These are phyloP conservation scores for Pseudogymnoascus pannorum DNA, from an alignment of 2,329 filamentous ascomycete genomes.

Conservation along the genomic window DNA sequence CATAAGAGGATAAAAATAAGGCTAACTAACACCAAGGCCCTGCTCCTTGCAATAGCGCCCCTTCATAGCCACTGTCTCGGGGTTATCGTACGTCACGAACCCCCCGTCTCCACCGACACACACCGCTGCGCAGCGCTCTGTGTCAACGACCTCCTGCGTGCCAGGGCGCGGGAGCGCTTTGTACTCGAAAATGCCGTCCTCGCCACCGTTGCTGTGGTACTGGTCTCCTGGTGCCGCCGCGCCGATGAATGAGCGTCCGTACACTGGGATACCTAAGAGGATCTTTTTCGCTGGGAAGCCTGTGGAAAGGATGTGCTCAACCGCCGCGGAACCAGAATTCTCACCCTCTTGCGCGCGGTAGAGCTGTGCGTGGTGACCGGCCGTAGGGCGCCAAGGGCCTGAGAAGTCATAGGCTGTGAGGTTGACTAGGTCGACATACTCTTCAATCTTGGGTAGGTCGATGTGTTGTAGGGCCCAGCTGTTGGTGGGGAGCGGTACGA, in stretches of 20 bases:
- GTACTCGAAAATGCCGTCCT: slow-evolving; percentile 69
- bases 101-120: slow-evolving; percentile 68
- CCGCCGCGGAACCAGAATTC: slow-evolving; percentile 57
- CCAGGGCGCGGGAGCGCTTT: slow-evolving; percentile 55
- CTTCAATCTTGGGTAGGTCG: slow-evolving; percentile 53
- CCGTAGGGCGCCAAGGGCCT: slow-evolving; percentile 59
- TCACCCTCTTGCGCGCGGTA: slow-evolving; percentile 54
- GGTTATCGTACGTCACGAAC: slow-evolving; percentile 74
- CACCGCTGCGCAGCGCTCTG: slow-evolving; percentile 59
- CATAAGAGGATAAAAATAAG: background rate
- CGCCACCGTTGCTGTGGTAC: slow-evolving; percentile 48
- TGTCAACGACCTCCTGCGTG: slow-evolving; percentile 61
- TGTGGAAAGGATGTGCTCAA: slow-evolving; percentile 56
- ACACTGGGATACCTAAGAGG: slow-evolving; percentile 66
- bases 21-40: slow-evolving; percentile 49
- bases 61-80: slow-evolving; percentile 68
- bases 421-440: slow-evolving; percentile 68
- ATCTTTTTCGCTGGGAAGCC: slow-evolving; percentile 66
- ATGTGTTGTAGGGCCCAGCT: slow-evolving; percentile 61
- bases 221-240: slow-evolving; percentile 57
- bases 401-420: slow-evolving; percentile 76
- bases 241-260: slow-evolving; percentile 67
- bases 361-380: slow-evolving; percentile 71
- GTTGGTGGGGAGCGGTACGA: slow-evolving; percentile 63
- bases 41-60: slow-evolving; percentile 65